These are phyloP conservation scores for Botrytis pseudocinerea DNA, from an alignment of 2,329 filamentous ascomycete genomes.

Conservation along the genomic window DNA sequence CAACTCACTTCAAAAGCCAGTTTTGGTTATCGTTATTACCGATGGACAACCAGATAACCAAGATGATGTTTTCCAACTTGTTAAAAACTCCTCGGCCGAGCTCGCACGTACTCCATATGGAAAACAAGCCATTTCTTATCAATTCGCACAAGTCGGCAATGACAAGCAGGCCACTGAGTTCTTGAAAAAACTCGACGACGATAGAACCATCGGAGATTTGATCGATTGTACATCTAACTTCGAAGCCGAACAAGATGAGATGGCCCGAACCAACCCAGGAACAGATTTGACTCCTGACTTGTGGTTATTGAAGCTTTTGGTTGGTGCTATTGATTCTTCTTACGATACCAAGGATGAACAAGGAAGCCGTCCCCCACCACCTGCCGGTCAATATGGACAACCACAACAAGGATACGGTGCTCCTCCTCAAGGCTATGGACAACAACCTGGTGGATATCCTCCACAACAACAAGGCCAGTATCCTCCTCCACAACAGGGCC, in stretches of 20 bases:
- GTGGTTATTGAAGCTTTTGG: constrained; percentile 55
- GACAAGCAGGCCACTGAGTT: constrained; percentile 15
- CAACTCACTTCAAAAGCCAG: constrained; percentile 19
- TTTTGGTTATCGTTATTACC: constrained; percentile 20
- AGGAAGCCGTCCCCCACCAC: constrained; percentile 16
- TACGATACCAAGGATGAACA: constrained; percentile 65
- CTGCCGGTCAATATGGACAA: constrained; percentile 34
- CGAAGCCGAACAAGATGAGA: constrained; percentile 22
- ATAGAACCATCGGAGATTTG: constrained; percentile 17
- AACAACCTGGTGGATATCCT: constrained; percentile 14
- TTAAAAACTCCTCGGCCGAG: constrained; percentile 12
- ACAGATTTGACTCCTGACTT: constrained; percentile 12
- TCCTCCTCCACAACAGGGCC: constrained; percentile 36
- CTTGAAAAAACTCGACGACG: constrained; percentile 20
- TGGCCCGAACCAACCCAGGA: constrained; percentile 16
- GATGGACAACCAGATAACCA: constrained; percentile 24
- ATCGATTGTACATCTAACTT: constrained; percentile 23
- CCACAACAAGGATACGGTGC: constrained; percentile 22
- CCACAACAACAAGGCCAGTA: constrained; percentile 22
- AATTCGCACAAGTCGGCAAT: constrained; percentile 21
- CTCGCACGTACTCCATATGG: constrained; percentile 15
- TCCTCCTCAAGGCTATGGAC: constrained; percentile 22
- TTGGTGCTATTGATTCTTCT: constrained; percentile 65
- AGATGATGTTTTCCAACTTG: constrained; percentile 17
- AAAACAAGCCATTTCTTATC: constrained; percentile 22